Conservation (phyloP, 202 grass and related monocot species). For the Setaria italica region DNA sequence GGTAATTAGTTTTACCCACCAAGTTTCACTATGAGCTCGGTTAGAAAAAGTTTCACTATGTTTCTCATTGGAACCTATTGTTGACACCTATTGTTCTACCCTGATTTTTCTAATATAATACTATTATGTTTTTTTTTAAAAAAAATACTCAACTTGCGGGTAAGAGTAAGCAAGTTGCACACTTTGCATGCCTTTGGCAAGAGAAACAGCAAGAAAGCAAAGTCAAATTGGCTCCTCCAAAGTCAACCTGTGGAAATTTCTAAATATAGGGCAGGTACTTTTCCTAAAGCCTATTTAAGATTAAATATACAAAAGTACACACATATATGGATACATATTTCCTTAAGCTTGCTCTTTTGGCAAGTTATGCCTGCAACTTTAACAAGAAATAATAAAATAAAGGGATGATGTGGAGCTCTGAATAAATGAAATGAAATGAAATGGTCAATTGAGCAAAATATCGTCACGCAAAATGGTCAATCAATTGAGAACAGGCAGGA, state of each 20-base stretch:
- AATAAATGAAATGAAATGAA: neutral
- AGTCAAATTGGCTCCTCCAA: constrained; percentile 13
- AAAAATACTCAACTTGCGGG: neutral
- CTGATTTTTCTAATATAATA: neutral
- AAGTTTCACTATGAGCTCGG: neutral
- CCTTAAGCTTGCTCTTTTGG: neutral
- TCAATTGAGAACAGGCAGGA: too few species aligned
- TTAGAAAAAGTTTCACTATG: neutral
- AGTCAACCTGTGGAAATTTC: constrained; percentile 19
- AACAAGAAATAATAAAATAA: neutral
- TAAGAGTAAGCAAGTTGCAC: neutral
- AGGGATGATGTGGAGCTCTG: neutral
- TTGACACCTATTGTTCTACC: too few species aligned
- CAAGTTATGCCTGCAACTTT: neutral
- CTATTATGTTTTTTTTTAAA: neutral
- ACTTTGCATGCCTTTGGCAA: constrained; percentile 2
- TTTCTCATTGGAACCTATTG: too few species aligned
- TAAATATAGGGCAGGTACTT: constrained; percentile 15
- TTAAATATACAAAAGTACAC: constrained; percentile 16
- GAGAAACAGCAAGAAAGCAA: constrained; percentile 15
- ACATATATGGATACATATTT: neutral
- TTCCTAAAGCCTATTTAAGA: neutral
- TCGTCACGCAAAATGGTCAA: too few species aligned
- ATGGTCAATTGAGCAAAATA: neutral
- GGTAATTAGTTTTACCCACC: neutral